Evolutionary conservation across 108 stramenopile species (phyloP), one percentile per base, ranked within the genome.

Genomic region (Conticribra weissflogii): DNA sequence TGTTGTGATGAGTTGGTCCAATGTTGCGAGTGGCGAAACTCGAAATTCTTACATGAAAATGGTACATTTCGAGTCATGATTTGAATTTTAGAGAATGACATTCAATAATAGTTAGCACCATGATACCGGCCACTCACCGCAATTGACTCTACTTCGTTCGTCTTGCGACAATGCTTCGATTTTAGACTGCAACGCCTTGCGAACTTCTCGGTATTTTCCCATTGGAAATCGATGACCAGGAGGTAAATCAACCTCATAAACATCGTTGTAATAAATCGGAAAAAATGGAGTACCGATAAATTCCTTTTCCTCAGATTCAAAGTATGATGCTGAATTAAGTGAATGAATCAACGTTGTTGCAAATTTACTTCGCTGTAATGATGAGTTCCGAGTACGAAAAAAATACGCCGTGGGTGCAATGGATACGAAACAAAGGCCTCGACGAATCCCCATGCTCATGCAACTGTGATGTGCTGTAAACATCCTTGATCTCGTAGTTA

Each of bases 141-240:
- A 86, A 30, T 54, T 17, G 17, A 68, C 44, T 66, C 66, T 18
- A 60, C 48, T 44, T 56, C 52, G 51, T 32, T 66, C 54, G 59
- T 75, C 30, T 19, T 83, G 48, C 12, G 67, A 61, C 21, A 59
- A 24, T 17, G 59, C 23, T 21, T 72, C 53, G 2, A 68, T 36
- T 22, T 84, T 76, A 47, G 56, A 36, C 55, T 83, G 63, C n/a
- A 95, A 61, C 48, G 61, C 58, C 66, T 83, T 54, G 27, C 97
- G 76, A 7, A 96, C 94, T 71, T 84, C 59, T 19, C 78, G 68
- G 59, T 98, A 98, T 68, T 98, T 98, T 29, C 81, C 65, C 97
- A 98, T 98, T 3, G 97, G 97, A 63, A 98, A 98, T 17, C 96
- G 86, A 76, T 98, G 97, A 12, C 74, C 76, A 12, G 61, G 60